Base-by-base conservation (phyloP, 345 rosid genomes). In the Acer saccharum region DNA sequence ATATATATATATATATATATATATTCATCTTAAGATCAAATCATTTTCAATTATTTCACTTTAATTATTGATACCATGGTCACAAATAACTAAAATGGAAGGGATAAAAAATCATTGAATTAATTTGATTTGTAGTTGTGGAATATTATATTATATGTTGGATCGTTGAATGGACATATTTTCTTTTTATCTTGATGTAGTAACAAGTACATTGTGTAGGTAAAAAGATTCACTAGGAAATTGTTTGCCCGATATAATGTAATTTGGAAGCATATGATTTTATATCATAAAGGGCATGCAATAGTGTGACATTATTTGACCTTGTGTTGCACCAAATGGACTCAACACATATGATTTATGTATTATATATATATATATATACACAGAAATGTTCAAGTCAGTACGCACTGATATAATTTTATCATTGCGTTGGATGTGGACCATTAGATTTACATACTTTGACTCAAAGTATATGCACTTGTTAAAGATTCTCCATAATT, bases 241-340 rank as follows among this genome's bases (percentile, higher is more conserved):
- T 64, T 35, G 69, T 48, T 65, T 74, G 70, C 68, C 48, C 60
- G 12, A 48, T 48, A 64, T 48, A 46, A 29, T 65, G 63, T n/a
- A 7, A 64, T 64, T 29, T 29, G 46, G 41, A 8, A 27, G n/a
- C 62, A 74, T 48, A 10, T 20, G 64, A 8, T 74, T 48, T 69
- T 18, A 39, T 10, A 62, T 43, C 11, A 23, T 65, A 46, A 35
- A 65, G 55, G 58, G n/a, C 39, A 35, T 35, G 6, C 61, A 27
- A 48, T 65, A 29, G 48, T 74, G 70, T 27, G 32, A 65, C 63
- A 48, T 64, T 74, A 48, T 64, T 74, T 64, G 77, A 74, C 58
- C 69, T 62, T 32, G 18, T 32, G 10, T 6, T n/a, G 17, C 41
- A 72, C 43, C 18, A 58, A 71, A 44, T 7, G 7, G n/a, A 39